Conservation (phyloP, 2,329 filamentous ascomycete species). For the Penicillium sp. region DNA sequence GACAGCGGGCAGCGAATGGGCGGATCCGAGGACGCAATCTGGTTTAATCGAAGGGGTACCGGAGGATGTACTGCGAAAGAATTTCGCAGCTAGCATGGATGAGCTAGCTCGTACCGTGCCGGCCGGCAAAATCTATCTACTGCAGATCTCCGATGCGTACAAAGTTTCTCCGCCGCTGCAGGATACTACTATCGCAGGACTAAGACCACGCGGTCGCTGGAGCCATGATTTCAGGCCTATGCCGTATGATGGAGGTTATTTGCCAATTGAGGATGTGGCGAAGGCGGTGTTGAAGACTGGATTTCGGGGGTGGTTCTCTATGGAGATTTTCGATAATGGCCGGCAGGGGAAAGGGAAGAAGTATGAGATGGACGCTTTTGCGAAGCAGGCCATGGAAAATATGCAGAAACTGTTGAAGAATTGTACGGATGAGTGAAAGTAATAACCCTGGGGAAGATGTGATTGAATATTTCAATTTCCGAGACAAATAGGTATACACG, state of each 20-base stretch:
- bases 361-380: slow-evolving; percentile 48
- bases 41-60: slow-evolving; percentile 53
- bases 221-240: slow-evolving; percentile 66
- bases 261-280: slow-evolving; percentile 63
- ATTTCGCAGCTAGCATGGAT: slow-evolving; percentile 53
- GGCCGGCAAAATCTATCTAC: slow-evolving; percentile 65
- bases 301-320: slow-evolving; percentile 62
- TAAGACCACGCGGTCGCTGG: slow-evolving; percentile 62
- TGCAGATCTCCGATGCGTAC: slow-evolving; percentile 74
- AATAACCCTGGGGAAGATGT: background rate
- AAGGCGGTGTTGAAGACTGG: slow-evolving; percentile 64
- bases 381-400: slow-evolving; percentile 49
- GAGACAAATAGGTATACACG: background rate
- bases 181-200: slow-evolving; percentile 49
- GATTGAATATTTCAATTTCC: background rate
- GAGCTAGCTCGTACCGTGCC: slow-evolving; percentile 57
- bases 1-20: slow-evolving; percentile 67
- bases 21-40: slow-evolving; percentile 61
- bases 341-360: slow-evolving; percentile 51
- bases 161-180: slow-evolving; percentile 52
- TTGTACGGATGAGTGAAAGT: slow-evolving; percentile 22
- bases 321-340: slow-evolving; percentile 65
- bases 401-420: slow-evolving; percentile 45
- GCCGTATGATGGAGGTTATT: slow-evolving; percentile 65
- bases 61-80: slow-evolving; percentile 45